These are phyloP conservation scores for Thelephora ganbajun DNA, from an alignment of 768 basidiomycete species.

Conservation along the genomic window DNA sequence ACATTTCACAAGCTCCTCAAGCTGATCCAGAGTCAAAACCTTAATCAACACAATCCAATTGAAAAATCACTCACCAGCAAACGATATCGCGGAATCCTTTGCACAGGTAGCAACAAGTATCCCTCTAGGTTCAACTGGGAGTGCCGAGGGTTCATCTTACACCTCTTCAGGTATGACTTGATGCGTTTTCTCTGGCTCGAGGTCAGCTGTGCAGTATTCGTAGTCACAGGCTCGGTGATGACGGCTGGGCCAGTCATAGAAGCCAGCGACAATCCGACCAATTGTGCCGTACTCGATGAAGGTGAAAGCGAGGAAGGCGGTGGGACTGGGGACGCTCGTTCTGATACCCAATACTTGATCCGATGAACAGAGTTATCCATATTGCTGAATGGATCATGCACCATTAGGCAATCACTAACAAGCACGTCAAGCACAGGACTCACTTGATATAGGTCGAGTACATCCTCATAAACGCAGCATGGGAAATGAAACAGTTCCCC, in stretches of 20 bases:
- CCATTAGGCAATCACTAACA: constrained; percentile 4
- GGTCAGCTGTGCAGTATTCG: constrained; percentile 40
- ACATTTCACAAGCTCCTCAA: constrained; percentile 75
- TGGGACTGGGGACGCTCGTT: constrained; percentile 27
- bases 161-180: constrained; percentile 79
- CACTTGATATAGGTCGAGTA: constrained; percentile 98
- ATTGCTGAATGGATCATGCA: constrained; percentile 37
- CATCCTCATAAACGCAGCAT: constrained; percentile 98
- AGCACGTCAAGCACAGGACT: constrained; percentile 16
- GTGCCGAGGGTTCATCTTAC: constrained; percentile 78
- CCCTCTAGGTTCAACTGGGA: constrained; percentile 91
- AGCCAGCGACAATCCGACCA: constrained; percentile 46
- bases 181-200: constrained; percentile 81
- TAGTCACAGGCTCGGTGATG: constrained; percentile 22
- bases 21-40: constrained; percentile 24
- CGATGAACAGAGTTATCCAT: constrained; percentile 88
- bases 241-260: constrained; percentile 31
- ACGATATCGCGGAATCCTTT: constrained; percentile 94
- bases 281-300: constrained; percentile 45
- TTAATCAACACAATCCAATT: neutral
- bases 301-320: constrained; percentile 39
- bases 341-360: constrained; percentile 73
- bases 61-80: constrained; percentile 52
- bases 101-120: constrained; percentile 88
- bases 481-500: constrained; percentile 80